phyloP scores from a whole-genome alignment of 768 basidiomycete species.

The Podaxis pistillaris region DNA sequence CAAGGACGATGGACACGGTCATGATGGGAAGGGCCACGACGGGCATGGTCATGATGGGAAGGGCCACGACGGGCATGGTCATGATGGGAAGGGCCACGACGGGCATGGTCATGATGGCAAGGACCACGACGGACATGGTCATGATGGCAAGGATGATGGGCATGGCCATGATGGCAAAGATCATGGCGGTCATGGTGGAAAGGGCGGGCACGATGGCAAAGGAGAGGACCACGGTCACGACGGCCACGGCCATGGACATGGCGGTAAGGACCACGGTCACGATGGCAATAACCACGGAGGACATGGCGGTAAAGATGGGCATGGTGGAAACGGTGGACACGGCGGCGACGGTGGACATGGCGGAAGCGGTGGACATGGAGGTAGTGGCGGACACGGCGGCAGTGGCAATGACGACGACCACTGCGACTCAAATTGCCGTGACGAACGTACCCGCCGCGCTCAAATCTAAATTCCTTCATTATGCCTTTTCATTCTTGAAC shows the following conservation, averaged over 20 bases:
- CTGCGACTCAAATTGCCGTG: slow-evolving; percentile 1
- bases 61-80: neutral
- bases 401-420: neutral
- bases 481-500: neutral
- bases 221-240: neutral
- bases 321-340: neutral
- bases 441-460: slow-evolving; percentile 6
- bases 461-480: neutral
- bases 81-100: too few relatives aligned
- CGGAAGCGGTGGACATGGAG: neutral
- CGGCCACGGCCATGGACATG: neutral
- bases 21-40: neutral
- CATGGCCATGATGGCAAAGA: neutral
- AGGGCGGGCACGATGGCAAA: neutral
- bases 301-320: neutral
- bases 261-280: neutral
- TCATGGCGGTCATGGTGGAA: neutral
- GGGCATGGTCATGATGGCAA: too few relatives aligned
- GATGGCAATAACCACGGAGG: neutral
- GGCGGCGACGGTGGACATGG: neutral
- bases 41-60: neutral
- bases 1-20: neutral
- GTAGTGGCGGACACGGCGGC: neutral
- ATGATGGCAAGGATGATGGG: neutral
- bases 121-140: neutral